Percentiles rank a stretch among this genome's conserved stretches.
Conservation (phyloP, 257 asterid species). For the Parsonsia alboflavescens region DNA sequence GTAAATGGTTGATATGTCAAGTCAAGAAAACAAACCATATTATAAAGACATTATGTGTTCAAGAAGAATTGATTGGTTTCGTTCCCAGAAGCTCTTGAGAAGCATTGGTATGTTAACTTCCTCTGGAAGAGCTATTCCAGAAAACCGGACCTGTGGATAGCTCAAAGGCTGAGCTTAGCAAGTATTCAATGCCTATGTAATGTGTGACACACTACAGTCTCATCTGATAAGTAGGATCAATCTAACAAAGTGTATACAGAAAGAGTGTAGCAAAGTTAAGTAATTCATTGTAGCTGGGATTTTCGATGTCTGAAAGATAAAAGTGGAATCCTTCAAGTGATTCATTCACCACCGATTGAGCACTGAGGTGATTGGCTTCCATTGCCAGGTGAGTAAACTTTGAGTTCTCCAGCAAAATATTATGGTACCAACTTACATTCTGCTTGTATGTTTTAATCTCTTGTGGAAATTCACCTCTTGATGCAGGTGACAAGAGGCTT, state of each 20-base stretch:
- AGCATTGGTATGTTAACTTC: neutral
- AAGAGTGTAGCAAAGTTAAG: neutral
- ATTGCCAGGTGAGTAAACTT: neutral
- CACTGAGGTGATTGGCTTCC: neutral
- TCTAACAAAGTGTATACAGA: neutral
- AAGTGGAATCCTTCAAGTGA: neutral
- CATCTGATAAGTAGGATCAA: neutral
- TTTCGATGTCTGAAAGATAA: neutral
- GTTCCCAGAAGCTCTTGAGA: neutral
- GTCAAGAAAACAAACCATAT: neutral
- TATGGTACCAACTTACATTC: neutral
- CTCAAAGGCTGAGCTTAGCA: neutral
- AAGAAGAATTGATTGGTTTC: neutral
- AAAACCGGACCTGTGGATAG: neutral
- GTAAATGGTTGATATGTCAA: neutral
- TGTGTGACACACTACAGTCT: neutral
- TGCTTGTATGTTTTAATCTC: neutral
- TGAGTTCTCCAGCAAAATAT: neutral
- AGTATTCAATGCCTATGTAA: neutral
- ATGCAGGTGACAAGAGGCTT: neutral
- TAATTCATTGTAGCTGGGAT: neutral
- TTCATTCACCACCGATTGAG: neutral
- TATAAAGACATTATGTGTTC: neutral
- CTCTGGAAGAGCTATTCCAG: neutral
- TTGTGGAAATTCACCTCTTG: neutral